phyloP scores from a whole-genome alignment of 2,329 filamentous ascomycete genomes.

The Colletotrichum tropicicola region DNA sequence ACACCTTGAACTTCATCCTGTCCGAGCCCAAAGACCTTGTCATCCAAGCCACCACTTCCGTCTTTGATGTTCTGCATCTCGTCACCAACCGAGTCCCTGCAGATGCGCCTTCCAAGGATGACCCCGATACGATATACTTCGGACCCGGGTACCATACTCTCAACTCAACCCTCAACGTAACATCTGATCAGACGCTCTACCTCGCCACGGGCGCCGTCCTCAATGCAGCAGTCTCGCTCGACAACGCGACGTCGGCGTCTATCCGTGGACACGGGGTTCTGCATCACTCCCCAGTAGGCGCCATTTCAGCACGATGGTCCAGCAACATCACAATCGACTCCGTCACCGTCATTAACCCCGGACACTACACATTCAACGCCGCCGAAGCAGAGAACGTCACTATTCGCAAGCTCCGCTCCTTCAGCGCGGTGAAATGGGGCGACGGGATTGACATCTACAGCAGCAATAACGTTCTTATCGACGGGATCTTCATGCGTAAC shows the following conservation, averaged over 20 bases:
- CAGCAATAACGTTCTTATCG: conserved; percentile 34
- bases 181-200: background rate
- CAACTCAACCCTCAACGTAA: conserved; percentile 25
- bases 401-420: conserved; percentile 25
- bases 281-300: conserved; percentile 6
- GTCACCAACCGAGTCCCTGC: conserved; percentile 32
- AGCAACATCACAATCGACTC: conserved; percentile 31
- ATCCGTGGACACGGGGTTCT: conserved; percentile 35
- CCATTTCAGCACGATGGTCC: conserved; percentile 27
- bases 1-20: background rate
- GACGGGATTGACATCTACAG: conserved; percentile 37
- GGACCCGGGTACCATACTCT: conserved; percentile 33
- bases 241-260: conserved; percentile 24
- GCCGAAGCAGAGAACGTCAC: conserved; percentile 26
- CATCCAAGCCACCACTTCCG: conserved; percentile 33
- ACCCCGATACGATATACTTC: conserved; percentile 32
- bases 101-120: conserved; percentile 1
- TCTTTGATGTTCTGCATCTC: conserved; percentile 36
- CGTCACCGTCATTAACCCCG: conserved; percentile 26
- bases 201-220: background rate
- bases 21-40: background rate
- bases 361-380: conserved; percentile 21
- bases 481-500: conserved; percentile 42
- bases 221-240: background rate
- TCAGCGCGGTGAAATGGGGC: conserved; percentile 32